These are phyloP conservation scores for Casaregolazyma lundiana DNA, from an alignment of 1,139 yeast species.

Conservation along the genomic window DNA sequence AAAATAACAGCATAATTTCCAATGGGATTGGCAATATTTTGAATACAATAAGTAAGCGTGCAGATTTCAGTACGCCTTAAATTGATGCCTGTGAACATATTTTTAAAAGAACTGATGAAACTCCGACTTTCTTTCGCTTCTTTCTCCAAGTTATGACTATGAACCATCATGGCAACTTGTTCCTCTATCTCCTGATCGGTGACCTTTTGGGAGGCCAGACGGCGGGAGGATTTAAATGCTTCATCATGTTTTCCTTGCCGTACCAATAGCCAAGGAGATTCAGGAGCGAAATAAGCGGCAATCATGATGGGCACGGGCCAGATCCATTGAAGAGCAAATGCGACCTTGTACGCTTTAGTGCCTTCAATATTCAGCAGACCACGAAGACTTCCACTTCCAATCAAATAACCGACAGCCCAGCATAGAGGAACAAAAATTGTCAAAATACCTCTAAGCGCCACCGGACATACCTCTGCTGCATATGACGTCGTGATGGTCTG, in stretches of 20 bases:
- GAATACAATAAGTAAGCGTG: constrained; percentile 43
- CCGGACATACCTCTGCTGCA: constrained; percentile 47
- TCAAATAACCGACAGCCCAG: constrained; percentile 13
- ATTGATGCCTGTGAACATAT: constrained; percentile 46
- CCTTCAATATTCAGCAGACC: constrained; percentile 11
- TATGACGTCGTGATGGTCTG: constrained; percentile 42
- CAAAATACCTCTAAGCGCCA: constrained; percentile 34
- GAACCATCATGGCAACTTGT: constrained; percentile 31
- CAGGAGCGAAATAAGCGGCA: constrained; percentile 52
- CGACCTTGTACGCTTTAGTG: constrained; percentile 17
- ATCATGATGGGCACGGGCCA: constrained; percentile 33
- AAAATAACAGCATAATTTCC: constrained; percentile 34
- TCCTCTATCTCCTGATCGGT: constrained; percentile 23
- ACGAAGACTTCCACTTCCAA: constrained; percentile 13
- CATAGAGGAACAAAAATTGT: constrained; percentile 12
- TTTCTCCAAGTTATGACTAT: constrained; percentile 42
- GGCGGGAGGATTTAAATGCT: constrained; percentile 33
- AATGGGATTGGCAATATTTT: constrained; percentile 46
- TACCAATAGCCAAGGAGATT: constrained; percentile 54
- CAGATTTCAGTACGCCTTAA: constrained; percentile 51
- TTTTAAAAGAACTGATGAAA: constrained; percentile 33
- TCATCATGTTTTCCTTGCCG: constrained; percentile 35
- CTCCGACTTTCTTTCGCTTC: background rate
- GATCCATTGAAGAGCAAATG: constrained; percentile 15
- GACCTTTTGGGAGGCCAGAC: constrained; percentile 12